phyloP scores from a whole-genome alignment of 2,329 filamentous ascomycete species.

The Immersiporthe knoxdaviesiana region DNA sequence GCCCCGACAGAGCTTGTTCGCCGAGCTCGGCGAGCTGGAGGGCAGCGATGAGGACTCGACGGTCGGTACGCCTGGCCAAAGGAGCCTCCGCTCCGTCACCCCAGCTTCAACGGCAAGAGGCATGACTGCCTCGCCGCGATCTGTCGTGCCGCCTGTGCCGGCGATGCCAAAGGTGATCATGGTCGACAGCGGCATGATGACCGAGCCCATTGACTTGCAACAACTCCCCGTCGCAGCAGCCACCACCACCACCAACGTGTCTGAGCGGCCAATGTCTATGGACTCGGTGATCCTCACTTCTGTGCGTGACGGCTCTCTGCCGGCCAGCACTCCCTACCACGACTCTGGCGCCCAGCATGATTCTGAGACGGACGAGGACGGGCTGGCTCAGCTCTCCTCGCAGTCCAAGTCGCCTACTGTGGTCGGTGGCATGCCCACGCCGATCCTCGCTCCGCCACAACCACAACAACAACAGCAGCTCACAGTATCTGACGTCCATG shows the following conservation, averaged over 20 bases:
- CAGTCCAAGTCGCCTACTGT: slow-evolving; percentile 50
- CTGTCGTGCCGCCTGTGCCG: slow-evolving; percentile 47
- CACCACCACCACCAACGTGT: slow-evolving; percentile 33
- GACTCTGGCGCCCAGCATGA: slow-evolving; percentile 54
- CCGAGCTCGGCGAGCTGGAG: slow-evolving; percentile 82
- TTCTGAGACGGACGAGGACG: slow-evolving; percentile 50
- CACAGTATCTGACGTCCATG: slow-evolving; percentile 49
- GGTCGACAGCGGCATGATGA: slow-evolving; percentile 65
- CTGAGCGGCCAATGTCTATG: slow-evolving; percentile 48
- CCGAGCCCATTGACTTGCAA: slow-evolving; percentile 55
- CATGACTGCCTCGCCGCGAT: slow-evolving; percentile 47
- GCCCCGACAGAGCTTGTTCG: slow-evolving; percentile 79
- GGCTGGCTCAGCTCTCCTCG: slow-evolving; percentile 57
- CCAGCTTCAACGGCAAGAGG: slow-evolving; percentile 51
- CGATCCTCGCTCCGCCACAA: slow-evolving; percentile 39
- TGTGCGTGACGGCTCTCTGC: too few relatives aligned
- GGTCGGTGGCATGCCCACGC: slow-evolving; percentile 29
- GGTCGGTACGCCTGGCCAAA: slow-evolving; percentile 58
- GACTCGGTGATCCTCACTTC: slow-evolving; percentile 42
- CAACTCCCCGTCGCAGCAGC: slow-evolving; percentile 28
- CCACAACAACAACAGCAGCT: slow-evolving; percentile 44
- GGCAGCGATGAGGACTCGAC: slow-evolving; percentile 74
- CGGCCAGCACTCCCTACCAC: too few relatives aligned
- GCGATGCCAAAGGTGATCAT: slow-evolving; percentile 56
- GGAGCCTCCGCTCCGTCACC: slow-evolving; percentile 50